Base-by-base conservation (phyloP, 345 rosid genomes). In the Citropsis articulata region DNA sequence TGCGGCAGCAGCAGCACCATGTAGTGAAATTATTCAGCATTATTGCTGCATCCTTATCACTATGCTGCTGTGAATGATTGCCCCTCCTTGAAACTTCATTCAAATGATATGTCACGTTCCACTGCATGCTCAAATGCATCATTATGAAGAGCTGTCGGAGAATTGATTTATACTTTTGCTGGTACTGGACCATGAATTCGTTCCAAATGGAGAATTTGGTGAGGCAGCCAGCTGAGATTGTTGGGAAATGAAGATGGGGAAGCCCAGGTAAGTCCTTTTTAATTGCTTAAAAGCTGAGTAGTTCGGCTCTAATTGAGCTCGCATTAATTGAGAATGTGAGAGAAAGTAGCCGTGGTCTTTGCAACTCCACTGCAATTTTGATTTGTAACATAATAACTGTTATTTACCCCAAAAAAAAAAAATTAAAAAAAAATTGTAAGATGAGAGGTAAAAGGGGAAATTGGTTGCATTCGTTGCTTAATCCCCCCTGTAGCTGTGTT, bases 351-450 rank as follows among this genome's bases (percentile, higher is more conserved):
- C 50, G 80, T 73, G 82, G 85, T 73, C 67, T 68, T 67, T 60
- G 71, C 77, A 64, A 72, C 80, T 30, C 84, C 85, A 81, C 85
- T 38, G 75, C 84, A 86, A 82, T 88, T 88, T 88, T 88, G 91
- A 85, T 86, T 82, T 85, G 89, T 86, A 86, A 82, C 89, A 86
- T 86, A 83, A 83, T 59, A 74, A 79, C 85, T 80, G 77, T 81
- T 82, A 73, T 77, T 86, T 76, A 2, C 45, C 42, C 45, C 10
- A 38, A 38, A 38, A 38, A 31, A 7, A 7, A 36, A 40, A 40
- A 40, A 83, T 6, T 6, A 76, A 75, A 66, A 75, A 66, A 50
- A 72, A 80, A 80, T 79, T 81, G 86, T 84, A 79, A 66, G 85
- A 82, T 86, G 86, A 88, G 86, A 78, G 76, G 71, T 80, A 40